phyloP scores from a whole-genome alignment of 2,329 filamentous ascomycete species.

The Botrytis aclada region DNA sequence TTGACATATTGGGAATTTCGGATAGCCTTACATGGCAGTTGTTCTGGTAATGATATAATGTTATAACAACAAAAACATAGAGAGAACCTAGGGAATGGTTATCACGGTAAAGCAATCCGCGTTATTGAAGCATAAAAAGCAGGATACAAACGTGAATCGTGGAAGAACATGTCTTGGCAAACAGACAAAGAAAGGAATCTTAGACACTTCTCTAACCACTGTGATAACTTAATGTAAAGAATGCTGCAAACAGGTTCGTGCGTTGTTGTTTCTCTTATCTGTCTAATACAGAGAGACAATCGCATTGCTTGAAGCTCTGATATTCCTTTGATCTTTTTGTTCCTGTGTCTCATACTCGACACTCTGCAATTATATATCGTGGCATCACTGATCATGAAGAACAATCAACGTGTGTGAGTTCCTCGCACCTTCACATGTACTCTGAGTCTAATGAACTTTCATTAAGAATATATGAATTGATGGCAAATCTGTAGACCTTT shows the following conservation, averaged over 20 bases:
- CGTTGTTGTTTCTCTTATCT: background rate
- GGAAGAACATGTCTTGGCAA: background rate
- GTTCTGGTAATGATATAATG: background rate
- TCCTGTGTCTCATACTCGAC: background rate
- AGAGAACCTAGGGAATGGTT: too few species aligned
- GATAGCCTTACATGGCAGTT: background rate
- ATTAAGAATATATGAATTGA: background rate
- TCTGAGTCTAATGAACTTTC: background rate
- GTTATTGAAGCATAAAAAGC: background rate
- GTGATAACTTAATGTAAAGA: background rate
- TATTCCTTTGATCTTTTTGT: background rate
- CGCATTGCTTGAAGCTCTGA: background rate
- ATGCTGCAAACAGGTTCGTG: background rate
- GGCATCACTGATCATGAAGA: background rate
- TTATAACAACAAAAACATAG: background rate
- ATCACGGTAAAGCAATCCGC: background rate
- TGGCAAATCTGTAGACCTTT: background rate
- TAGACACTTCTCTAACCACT: background rate
- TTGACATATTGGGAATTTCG: too few species aligned
- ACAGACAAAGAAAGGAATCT: background rate
- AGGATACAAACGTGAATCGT: too few species aligned
- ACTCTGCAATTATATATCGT: background rate
- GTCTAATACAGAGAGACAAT: background rate
- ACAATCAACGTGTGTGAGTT: background rate
- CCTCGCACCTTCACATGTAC: background rate